Base-by-base conservation (phyloP, 1,284 basidiomycete species). In the Lentinula novae-zelandiae region DNA sequence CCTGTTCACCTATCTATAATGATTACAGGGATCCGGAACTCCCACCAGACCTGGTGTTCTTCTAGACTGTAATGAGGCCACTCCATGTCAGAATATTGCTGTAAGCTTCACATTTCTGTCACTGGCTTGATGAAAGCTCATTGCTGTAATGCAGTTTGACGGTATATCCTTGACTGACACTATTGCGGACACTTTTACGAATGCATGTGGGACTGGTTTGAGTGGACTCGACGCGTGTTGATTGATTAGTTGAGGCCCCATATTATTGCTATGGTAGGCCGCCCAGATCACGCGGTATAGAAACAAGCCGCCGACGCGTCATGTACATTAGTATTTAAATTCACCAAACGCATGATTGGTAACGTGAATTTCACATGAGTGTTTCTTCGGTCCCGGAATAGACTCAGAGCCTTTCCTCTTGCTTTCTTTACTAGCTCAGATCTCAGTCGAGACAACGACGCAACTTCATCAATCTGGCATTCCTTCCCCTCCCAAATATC, bases 131-230 rank as follows among this genome's bases (percentile, higher is more conserved):
- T 31, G 13, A 27, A 22, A 31, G 17, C 27, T 55, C 27, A 31
- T 44, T 42, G 3, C 9, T 17, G 22, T 49, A 42, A 17, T 48
- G 3, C 49, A 66, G 59, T 66, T 67, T 50, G 56, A 2, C 8
- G 53, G 53, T 27, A 53, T 66, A 4, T 36, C 39, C 15, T 34
- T 67, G 4, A 55, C 56, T 34, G 34, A 52, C 10, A 63, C 65
- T 5, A 58, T 57, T n/a, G 60, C 64, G 8, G 59, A 65, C 38
- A 15, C 42, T 9, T 60, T 65, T 22, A 63, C 60, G 15, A 65
- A 67, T 51, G 65, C 67, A 2, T 67, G 67, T 38, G 65, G 67
- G 1, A 36, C 57, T 5, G 67, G 67, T 4, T 17, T 64, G 17
- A 58, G 34, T 31, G 62, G 62, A 10, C 50, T 67, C 3, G 36